Base-by-base conservation (phyloP, 1,284 basidiomycete genomes). In the Rhodotorula sp. region DNA sequence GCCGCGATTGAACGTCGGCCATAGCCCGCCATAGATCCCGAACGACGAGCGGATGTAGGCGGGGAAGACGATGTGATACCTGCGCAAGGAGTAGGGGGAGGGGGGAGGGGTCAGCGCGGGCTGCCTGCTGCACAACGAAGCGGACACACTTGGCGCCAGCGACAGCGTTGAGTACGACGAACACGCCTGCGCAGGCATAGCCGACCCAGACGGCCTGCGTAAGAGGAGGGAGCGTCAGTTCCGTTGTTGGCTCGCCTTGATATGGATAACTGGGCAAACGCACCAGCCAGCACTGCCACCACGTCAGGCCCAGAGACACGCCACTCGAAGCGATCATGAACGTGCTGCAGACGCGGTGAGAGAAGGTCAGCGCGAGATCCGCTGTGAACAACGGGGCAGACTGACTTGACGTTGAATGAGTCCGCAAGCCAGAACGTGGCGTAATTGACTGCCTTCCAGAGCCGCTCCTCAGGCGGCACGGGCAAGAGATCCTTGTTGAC, bases 131-230 rank as follows among this genome's bases (percentile, higher is more conserved):
- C 13, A 19, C n/a, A 44, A 21, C 17, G 15, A 27, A 1, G 36
- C 10, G 55, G 27, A 36, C 54, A 8, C 54, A 55, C 15, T 78
- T 66, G 29, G 83, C 81, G 37, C 90, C 91, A 3, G 90, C 89
- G 37, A 90, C 86, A n/a, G 90, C 91, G 75, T 91, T 92, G 72
- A 90, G 81, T 37, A 89, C 89, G 69, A 94, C 86, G 81, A 94
- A 89, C 1, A 88, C 87, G 0, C 89, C 88, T 32, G 89, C 88
- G 59, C 89, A 79, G 0, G 85, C 84, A 80, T 92, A 94, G 2
- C 91, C 91, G 62, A 92, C 79, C 86, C 88, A 90, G 27, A 91
- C 89, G 78, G 60, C 72, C 81, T 74, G 65, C 78, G 71, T 19
- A 25, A 3, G 25, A 9, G 19, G 32, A 41, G 5, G 44, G 21